Base-by-base conservation (phyloP, 1,139 yeast species). In the Zygoascus hellenicus region DNA sequence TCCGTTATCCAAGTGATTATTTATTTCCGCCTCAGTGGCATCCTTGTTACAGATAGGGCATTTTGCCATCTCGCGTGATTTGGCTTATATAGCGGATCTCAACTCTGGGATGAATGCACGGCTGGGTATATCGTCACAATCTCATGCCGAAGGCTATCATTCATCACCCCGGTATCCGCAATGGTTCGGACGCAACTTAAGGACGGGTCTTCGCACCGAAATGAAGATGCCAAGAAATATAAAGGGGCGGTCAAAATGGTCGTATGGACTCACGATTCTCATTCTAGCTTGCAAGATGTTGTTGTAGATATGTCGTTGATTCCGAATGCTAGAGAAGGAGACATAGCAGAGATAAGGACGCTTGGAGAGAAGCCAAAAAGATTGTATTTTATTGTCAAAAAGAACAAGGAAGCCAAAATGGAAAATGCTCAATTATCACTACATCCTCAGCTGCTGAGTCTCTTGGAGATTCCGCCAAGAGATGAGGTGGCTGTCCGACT, bases 291-390 rank as follows among this genome's bases (percentile, higher is more conserved):
- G 0, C 81, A 81, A 35, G 80, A 78, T 43, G 83, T 88, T 2
- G 63, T 83, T 42, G 63, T 88, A 3, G 90, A 87, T 58, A 65
- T 79, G 32, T 62, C 69, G 1, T 65, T 76, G 10, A 58, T 87
- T 0, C 83, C 86, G 77, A 54, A 80, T 1, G 78, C 83, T 0
- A 70, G 70, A 48, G 78, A 73, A 16, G 96, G 95, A n/a, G 87
- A 83, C 59, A 69, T 86, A 2, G 87, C 86, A 32, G 94, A 86
- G 60, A 57, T 88, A 43, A 71, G 70, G 48, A 69, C 76, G 2
- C 60, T 62, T 5, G 71, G 65, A 26, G 61, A 51, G 48, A 56
- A 49, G 33, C 55, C 52, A 57, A 58, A 67, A 63, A 57, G 68
- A 48, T 60, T 76, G 5, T 71, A 70, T 48, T 78, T 80, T 54